Conservation (phyloP, 1,284 basidiomycete species). For the Lentinus polychrous region DNA sequence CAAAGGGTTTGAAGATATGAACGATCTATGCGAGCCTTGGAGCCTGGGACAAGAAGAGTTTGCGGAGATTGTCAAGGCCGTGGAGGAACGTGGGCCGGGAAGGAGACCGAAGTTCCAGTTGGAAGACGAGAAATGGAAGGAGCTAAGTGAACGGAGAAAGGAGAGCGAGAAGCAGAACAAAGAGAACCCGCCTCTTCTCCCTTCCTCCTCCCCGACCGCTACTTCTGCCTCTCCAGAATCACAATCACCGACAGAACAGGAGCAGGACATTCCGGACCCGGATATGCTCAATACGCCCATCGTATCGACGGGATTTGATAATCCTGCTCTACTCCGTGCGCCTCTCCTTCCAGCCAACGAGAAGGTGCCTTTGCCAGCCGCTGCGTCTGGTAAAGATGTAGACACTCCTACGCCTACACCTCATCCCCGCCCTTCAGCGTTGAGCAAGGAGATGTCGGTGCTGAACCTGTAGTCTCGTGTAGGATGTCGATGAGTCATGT, state of each 20-base stretch:
- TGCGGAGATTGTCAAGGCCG: constrained; percentile 42
- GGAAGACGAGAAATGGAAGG: constrained; percentile 6
- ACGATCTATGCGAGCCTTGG: constrained; percentile 45
- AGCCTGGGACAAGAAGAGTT: constrained; percentile 55
- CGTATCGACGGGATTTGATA: constrained; percentile 30
- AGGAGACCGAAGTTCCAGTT: constrained; percentile 13
- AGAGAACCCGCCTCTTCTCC: not conserved
- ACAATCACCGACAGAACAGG: constrained; percentile 3
- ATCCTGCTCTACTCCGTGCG: constrained; percentile 29
- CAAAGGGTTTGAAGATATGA: constrained; percentile 63
- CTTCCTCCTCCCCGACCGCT: not conserved
- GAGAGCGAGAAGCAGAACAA: not conserved
- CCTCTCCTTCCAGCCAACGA: constrained; percentile 32
- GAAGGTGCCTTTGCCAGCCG: constrained; percentile 29
- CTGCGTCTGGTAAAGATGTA: constrained; percentile 24
- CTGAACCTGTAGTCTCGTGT: not conserved
- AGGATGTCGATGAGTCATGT: not conserved
- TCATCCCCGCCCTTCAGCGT: not conserved
- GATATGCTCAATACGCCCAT: constrained; percentile 27
- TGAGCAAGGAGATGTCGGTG: not conserved
- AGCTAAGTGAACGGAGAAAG: not conserved
- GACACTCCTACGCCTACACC: constrained; percentile 28
- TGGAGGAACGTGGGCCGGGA: constrained; percentile 36
- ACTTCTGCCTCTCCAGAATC: not conserved
- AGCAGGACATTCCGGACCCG: not conserved